Evolutionary conservation across 257 asterid species (phyloP).

Genomic region (Gentiana macrophylla): DNA sequence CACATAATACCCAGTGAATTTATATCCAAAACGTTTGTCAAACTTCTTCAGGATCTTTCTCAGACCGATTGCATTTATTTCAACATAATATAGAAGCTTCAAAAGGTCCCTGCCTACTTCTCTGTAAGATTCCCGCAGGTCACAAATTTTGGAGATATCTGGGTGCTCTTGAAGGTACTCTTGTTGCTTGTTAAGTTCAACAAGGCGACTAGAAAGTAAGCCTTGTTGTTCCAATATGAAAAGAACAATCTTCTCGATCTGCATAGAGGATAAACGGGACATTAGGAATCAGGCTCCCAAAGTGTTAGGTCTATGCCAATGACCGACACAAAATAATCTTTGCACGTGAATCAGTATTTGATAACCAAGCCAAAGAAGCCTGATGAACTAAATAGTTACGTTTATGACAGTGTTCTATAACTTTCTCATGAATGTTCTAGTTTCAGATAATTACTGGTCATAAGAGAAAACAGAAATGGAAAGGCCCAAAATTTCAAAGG

Average conservation of each 20-base stretch:
- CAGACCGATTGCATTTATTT: slow-evolving; percentile 84
- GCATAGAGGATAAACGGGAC: slow-evolving; percentile 17
- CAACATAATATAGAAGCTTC: slow-evolving; percentile 79
- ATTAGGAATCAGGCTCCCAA: too few species aligned
- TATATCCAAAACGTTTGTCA: slow-evolving; percentile 85
- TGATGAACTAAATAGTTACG: too few species aligned
- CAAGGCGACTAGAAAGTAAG: slow-evolving; percentile 59
- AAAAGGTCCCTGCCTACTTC: slow-evolving; percentile 79
- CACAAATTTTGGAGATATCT: slow-evolving; percentile 64
- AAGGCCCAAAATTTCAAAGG: too few species aligned
- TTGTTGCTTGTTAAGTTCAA: slow-evolving; percentile 55
- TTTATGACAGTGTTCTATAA: too few species aligned
- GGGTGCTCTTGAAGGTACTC: slow-evolving; percentile 70
- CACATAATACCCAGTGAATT: slow-evolving; percentile 87
- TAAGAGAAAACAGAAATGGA: too few species aligned
- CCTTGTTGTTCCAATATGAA: slow-evolving; percentile 97
- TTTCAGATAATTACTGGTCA: too few species aligned
- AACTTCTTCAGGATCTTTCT: slow-evolving; percentile 94
- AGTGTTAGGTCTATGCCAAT: too few species aligned
- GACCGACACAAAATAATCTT: too few species aligned
- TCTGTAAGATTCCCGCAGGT: slow-evolving; percentile 78
- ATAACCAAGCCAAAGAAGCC: neutral
- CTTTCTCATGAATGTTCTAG: too few species aligned
- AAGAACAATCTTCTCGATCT: slow-evolving; percentile 91
- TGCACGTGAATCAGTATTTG: neutral